A percentile compares a stretch with the other conserved stretches of the same genome.
phyloP scores from a whole-genome alignment of 2,329 filamentous ascomycete genomes.

The Ceratocystis lukuohia region DNA sequence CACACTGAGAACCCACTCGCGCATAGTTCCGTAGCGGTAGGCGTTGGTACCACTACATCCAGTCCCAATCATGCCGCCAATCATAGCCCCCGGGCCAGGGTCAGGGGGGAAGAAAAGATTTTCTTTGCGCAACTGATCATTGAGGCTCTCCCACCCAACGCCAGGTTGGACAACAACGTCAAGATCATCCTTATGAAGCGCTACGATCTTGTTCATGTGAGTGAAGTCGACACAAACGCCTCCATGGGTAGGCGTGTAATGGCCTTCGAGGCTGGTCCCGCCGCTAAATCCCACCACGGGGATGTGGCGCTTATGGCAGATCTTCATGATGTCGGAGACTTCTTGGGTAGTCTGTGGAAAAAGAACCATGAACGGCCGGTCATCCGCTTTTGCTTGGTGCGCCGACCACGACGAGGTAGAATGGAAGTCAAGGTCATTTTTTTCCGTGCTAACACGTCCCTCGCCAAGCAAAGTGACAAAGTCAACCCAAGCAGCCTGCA shows the following conservation, averaged over 20 bases:
- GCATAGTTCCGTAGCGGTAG: slow-evolving; percentile 88
- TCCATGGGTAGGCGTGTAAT: slow-evolving; percentile 69
- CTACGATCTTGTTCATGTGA: slow-evolving; percentile 69
- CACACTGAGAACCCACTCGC: slow-evolving; percentile 77
- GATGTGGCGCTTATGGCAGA: slow-evolving; percentile 68
- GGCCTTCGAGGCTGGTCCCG: slow-evolving; percentile 79
- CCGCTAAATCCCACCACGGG: slow-evolving; percentile 80
- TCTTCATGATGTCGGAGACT: slow-evolving; percentile 74
- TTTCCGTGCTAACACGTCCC: slow-evolving; percentile 49
- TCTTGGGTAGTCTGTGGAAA: slow-evolving; percentile 69
- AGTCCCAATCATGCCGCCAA: slow-evolving; percentile 76
- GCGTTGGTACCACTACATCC: slow-evolving; percentile 69
- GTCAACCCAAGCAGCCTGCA: slow-evolving; percentile 58
- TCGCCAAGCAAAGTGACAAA: slow-evolving; percentile 50
- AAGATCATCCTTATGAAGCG: slow-evolving; percentile 62
- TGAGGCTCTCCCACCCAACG: slow-evolving; percentile 75
- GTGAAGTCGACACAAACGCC: slow-evolving; percentile 79
- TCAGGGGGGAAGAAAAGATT: slow-evolving; percentile 87
- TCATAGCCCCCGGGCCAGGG: slow-evolving; percentile 81
- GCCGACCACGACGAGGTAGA: slow-evolving; percentile 51
- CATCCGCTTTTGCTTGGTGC: slow-evolving; percentile 35
- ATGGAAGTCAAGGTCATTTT: slow-evolving; percentile 42
- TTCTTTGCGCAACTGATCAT: slow-evolving; percentile 58
- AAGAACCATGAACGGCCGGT: slow-evolving; percentile 55
- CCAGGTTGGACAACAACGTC: slow-evolving; percentile 69